Base-by-base conservation (phyloP, 768 basidiomycete species). In the Vararia minispora region DNA sequence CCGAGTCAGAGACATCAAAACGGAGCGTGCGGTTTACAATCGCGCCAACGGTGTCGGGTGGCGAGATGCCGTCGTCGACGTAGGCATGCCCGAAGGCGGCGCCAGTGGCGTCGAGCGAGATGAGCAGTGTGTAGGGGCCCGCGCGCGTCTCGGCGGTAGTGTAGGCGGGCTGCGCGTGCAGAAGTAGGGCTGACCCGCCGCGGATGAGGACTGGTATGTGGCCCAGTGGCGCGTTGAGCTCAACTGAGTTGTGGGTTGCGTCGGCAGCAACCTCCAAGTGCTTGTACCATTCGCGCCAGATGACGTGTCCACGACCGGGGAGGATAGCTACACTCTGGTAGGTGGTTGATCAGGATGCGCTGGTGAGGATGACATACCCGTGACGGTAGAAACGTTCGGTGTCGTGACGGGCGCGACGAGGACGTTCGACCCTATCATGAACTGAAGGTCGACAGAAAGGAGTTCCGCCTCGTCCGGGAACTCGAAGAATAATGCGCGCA, bases 161-260 rank as follows among this genome's bases (percentile, higher is more conserved):
- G 55, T 84, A 83, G 1, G 57, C 74, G 7, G 83, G 79, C 37
- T 64, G 43, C 8, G 69, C 58, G 51, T 86, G 74, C 28, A 83
- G 53, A n/a, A 86, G 67, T 9, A 87, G 54, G 21, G 74, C 74
- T 13, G 78, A 65, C 17, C 76, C 74, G 41, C 76, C 74, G 14
- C 83, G 72, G 41, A 87, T 56, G 52, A 85, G 81, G 18, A 85
- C 76, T 42, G 78, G 78, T 56, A 87, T 85, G 50, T 83, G 76
- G 13, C 76, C 68, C 2, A 87, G 71, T 3, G 82, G 81, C 3
- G 79, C 79, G n/a, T 60, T 50, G 33, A 85, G 62, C 4, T 71
- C 73, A 0, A 65, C 68, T 37, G 63, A 62, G 22, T 49, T 54
- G 24, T 68, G 66, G 2, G 57, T 25, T 1, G 57, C 53, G 13